Base-by-base conservation (phyloP, 441 rosid species). In the Isatis lusitanica region DNA sequence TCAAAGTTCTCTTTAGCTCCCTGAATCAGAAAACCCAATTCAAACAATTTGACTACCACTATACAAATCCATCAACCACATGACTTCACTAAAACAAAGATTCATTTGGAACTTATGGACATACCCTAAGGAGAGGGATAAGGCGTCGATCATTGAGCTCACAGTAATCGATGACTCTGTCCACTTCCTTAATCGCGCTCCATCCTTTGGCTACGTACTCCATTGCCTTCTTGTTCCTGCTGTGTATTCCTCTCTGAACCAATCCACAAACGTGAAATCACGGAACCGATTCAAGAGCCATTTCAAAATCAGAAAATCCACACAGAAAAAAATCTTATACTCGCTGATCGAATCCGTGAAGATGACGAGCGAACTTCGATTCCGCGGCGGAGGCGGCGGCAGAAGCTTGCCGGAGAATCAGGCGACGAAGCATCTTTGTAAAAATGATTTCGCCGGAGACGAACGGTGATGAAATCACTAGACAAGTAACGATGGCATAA, bases 1-100 rank as follows among this genome's bases (percentile, higher is more conserved):
- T 92, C 94, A 78, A 94, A 92, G 78, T 88, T 92, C 77, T 92
- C 96, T 76, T 92, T 94, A n/a, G 92, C 97, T 44, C 86, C 83
- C 99, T 94, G 68, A 63, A 31, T 31, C 35, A 31, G 35, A 31
- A 31, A 31, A 31, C 3, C 35, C 35, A 31, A 31, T 26, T 30
- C 33, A 30, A 30, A 30, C 33, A 30, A 30, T 30, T 30, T 30
- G 33, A 30, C 6, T 30, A 30, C 33, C 33, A 26, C 33, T 4
- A 30, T 4, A 30, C 6, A 30, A 4, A 30, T 4, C 33, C 5
- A 30, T 30, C 33, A 30, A 30, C 3, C 28, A 3, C 28, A 26
- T 26, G 28, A 3, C 3, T 26, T 26, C 28, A 26, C 3, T 26
- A 26, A 21, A 26, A 26, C 28, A 26, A 26, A 26, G 28, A 26